Conservation (phyloP, 2,329 filamentous ascomycete genomes). For the Neonectria hederae region DNA sequence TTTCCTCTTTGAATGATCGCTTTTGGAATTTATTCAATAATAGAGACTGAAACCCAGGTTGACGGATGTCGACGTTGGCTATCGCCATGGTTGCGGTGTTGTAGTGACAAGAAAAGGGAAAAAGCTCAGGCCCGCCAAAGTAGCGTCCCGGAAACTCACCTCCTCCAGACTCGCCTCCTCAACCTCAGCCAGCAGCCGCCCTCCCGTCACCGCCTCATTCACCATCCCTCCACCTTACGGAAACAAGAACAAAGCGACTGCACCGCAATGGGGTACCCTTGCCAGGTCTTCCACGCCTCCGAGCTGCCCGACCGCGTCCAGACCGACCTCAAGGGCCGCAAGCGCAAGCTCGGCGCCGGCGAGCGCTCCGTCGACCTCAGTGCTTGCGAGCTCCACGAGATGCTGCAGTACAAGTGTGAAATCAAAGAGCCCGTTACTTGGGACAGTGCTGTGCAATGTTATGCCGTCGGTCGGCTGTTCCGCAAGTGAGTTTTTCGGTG, state of each 20-base stretch:
- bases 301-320: slow-evolving; percentile 62
- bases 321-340: slow-evolving; percentile 57
- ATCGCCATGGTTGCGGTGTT: slow-evolving; percentile 31
- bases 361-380: slow-evolving; percentile 58
- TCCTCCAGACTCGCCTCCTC: slow-evolving; percentile 68
- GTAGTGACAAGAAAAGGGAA: slow-evolving; percentile 10
- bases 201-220: slow-evolving; percentile 57
- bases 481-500: slow-evolving; percentile 58
- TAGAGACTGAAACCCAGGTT: not conserved
- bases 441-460: slow-evolving; percentile 63
- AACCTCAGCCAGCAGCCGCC: slow-evolving; percentile 62
- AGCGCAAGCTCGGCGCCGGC: slow-evolving; percentile 59
- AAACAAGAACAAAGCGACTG: not conserved
- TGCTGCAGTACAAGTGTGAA: slow-evolving; percentile 70
- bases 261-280: slow-evolving; percentile 65
- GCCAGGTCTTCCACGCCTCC: slow-evolving; percentile 62
- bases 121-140: slow-evolving; percentile 25
- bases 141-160: slow-evolving; percentile 54
- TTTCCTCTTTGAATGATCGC: not conserved
- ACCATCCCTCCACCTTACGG: slow-evolving; percentile 1
- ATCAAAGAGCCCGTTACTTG: slow-evolving; percentile 58
- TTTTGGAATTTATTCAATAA: not conserved
- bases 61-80: not conserved
- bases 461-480: slow-evolving; percentile 67
- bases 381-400: slow-evolving; percentile 64